Base-by-base conservation (phyloP, 345 rosid species). In the Schrenkiella parvula region DNA sequence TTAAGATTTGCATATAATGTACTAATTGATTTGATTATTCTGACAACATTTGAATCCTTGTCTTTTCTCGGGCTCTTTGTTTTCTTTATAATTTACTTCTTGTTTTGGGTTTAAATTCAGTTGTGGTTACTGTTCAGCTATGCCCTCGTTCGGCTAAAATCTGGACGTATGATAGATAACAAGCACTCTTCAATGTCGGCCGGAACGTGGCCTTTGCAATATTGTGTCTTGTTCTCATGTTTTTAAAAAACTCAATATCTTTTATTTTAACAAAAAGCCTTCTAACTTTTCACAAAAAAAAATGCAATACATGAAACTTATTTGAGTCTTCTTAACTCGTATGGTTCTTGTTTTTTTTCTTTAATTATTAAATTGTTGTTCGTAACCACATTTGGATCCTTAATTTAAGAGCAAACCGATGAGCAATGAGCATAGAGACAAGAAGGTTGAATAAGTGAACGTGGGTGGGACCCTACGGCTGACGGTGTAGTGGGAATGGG, bases 381-480 rank as follows among this genome's bases (percentile, higher is more conserved):
- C 28, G 13, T 4, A 28, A 7, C 58, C 26, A 11, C 19, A 53
- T 28, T 53, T 28, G 58, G 19, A 51, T 52, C 32, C 57, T 28
- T 26, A 54, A n/a, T 31, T 37, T 8, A n/a, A n/a, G 46, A 37
- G 31, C 19, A 21, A 12, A 13, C 14, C 8, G 7, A 25, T 2
- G 62, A 56, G 42, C 19, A 38, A 14, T 72, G 63, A 63, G 69
- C 61, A 32, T 23, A 25, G 57, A 35, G 71, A 73, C 71, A 66
- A 65, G 41, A 55, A 38, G 4, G 23, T 37, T 66, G 44, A 64
- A 47, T 48, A 32, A 65, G 15, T 29, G 55, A 74, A 74, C 72
- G 66, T 74, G 78, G 66, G 72, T 66, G 66, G 72, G 66, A 2
- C 53, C 59, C 21, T n/a, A 28, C 1, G 22, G 29, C 47, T 68